Evolutionary conservation across 768 basidiomycete species (phyloP).

Genomic region (Lactarius akahatsu): DNA sequence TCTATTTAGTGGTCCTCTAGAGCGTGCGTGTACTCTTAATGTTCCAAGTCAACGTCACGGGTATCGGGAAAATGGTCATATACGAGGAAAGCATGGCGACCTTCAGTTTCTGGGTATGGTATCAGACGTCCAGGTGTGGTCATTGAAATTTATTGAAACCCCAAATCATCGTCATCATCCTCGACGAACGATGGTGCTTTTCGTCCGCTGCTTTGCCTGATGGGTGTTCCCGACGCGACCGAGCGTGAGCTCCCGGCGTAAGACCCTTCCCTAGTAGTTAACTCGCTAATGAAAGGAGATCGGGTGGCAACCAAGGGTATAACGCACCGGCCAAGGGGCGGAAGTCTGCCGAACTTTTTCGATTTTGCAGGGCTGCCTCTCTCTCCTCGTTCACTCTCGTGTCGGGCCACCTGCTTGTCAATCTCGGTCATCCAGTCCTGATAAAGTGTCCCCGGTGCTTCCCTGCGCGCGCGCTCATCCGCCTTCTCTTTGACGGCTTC

Average conservation of each 20-base stretch:
- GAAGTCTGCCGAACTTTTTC: slow-evolving; percentile 1
- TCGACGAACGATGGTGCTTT: not conserved
- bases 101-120: not conserved
- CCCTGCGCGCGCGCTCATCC: slow-evolving; percentile 14
- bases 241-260: slow-evolving; percentile 16
- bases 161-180: not conserved
- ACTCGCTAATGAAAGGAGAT: not conserved
- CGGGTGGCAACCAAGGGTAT: not conserved
- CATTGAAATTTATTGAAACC: no score
- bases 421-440: slow-evolving; percentile 20
- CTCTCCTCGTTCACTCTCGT: not conserved
- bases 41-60: not conserved
- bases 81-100: not conserved
- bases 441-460: not conserved
- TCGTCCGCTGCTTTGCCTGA: not conserved
- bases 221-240: not conserved
- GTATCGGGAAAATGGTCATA: not conserved
- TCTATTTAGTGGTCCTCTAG: not conserved
- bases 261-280: not conserved
- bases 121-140: not conserved
- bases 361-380: not conserved
- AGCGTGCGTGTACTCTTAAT: not conserved
- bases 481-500: slow-evolving; percentile 24
- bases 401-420: not conserved
- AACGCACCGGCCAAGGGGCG: slow-evolving; percentile 1